Evolutionary conservation across 1,139 yeast species (phyloP), one percentile per base, ranked within the genome.

Genomic region (Zygosaccharomyces pseudobailii): DNA sequence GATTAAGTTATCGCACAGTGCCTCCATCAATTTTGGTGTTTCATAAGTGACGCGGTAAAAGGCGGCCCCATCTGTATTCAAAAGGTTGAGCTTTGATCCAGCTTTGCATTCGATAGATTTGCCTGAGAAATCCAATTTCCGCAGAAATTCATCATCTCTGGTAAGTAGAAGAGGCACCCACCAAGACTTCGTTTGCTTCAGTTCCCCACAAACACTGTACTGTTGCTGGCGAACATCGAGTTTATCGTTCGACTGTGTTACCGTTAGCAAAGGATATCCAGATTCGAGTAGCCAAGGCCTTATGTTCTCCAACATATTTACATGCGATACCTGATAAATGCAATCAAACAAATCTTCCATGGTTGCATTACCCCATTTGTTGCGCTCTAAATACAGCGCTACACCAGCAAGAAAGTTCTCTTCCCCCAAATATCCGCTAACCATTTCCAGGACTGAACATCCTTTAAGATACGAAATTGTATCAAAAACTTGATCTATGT

Each of bases 381-480:
- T 69, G 22, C 52, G 48, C 24, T 81, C 77, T 66, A 84, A 74
- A 65, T 84, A 84, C 57, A 74, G 68, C 9, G 88, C 78, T 20
- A 85, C 89, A 53, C 90, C 92, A 60, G 78, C 74, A 55, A 84
- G 74, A 69, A 84, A 84, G 4, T 71, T 67, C 34, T 82, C 84
- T 50, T 75, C 78, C 33, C 89, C 89, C 55, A 85, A 69, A 71
- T 81, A 82, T 55, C 77, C 77, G 33, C 87, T 76, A 54, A 84
- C 71, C 92, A 84, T 84, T 61, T 80, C 74, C 56, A 84, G 78
- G 35, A 83, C 72, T 4, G 87, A 79, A n/a, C 88, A 84, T 47
- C 92, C 94, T 69, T 84, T 84, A 51, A 80, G 71, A 65, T 84
- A 84, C 8, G 89, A 83, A 52, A 85, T 85, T 43, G 84, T 82